Evolutionary conservation across 2,329 filamentous ascomycete species (phyloP).

Genomic region (Neofusicoccum ribis): DNA sequence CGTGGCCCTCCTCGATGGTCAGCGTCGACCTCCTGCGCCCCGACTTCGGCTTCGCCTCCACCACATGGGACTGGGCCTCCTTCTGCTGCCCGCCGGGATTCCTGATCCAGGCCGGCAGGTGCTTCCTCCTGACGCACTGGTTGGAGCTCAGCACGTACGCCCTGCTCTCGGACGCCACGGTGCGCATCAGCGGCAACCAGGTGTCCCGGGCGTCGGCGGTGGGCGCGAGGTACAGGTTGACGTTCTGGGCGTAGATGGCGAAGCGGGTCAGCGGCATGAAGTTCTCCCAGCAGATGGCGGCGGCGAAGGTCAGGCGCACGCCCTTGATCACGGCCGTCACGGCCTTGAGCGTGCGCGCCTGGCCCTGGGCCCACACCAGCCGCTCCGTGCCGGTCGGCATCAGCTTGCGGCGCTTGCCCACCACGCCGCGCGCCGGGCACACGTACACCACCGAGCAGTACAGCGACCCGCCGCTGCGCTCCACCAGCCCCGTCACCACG

Average conservation of each 20-base stretch:
- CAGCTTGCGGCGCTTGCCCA: slow-evolving; percentile 88
- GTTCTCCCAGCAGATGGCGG: slow-evolving; percentile 95
- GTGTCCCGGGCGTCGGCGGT: slow-evolving; percentile 83
- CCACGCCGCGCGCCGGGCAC: slow-evolving; percentile 67
- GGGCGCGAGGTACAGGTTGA: slow-evolving; percentile 88
- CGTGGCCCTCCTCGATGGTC: slow-evolving; percentile 46
- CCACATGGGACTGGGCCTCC: slow-evolving; percentile 18
- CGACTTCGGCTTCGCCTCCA: background rate
- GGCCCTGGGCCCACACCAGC: slow-evolving; percentile 86
- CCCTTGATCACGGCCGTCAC: slow-evolving; percentile 78
- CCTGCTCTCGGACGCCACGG: slow-evolving; percentile 76
- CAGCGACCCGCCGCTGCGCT: slow-evolving; percentile 76
- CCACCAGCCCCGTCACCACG: slow-evolving; percentile 75
- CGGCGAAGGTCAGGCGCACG: slow-evolving; percentile 75
- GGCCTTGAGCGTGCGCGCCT: slow-evolving; percentile 73
- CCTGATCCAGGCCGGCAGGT: slow-evolving; percentile 60
- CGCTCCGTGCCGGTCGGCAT: slow-evolving; percentile 88
- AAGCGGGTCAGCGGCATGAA: slow-evolving; percentile 91
- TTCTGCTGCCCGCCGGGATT: slow-evolving; percentile 14
- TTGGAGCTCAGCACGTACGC: slow-evolving; percentile 86
- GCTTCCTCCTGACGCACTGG: slow-evolving; percentile 67
- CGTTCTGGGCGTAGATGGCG: slow-evolving; percentile 81
- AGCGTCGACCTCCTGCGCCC: slow-evolving; percentile 43
- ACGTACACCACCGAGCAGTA: slow-evolving; percentile 85
- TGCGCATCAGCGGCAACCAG: slow-evolving; percentile 81